Evolutionary conservation across 2,329 filamentous ascomycete species (phyloP).

Genomic region (Penicillium sp.): DNA sequence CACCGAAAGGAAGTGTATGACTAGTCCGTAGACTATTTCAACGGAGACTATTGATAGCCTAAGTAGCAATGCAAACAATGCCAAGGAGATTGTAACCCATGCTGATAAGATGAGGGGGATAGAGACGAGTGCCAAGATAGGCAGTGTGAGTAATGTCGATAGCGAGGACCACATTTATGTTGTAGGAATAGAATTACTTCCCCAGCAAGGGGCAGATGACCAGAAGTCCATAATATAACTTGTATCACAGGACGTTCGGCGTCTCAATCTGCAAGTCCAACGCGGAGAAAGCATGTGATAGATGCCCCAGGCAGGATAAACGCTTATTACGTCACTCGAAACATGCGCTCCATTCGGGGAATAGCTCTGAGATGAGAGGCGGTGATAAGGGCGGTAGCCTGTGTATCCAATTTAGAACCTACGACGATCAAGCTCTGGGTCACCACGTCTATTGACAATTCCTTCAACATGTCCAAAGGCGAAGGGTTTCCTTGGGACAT

Average conservation of each 20-base stretch:
- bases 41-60: constrained; percentile 63
- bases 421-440: too few species aligned
- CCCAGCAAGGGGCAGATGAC: neutral
- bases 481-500: constrained; percentile 59
- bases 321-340: constrained; percentile 7
- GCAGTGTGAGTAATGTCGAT: constrained; percentile 52
- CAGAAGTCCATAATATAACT: neutral
- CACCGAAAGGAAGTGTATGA: constrained; percentile 55
- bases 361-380: neutral
- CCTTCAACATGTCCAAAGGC: neutral
- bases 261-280: neutral
- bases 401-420: neutral
- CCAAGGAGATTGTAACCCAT: constrained; percentile 61
- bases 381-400: neutral
- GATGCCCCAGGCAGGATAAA: constrained; percentile 14
- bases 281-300: constrained; percentile 12
- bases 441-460: neutral
- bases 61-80: constrained; percentile 61
- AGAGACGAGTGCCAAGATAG: constrained; percentile 62
- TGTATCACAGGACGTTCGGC: neutral
- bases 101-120: constrained; percentile 64
- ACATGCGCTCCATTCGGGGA: too few species aligned
- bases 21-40: constrained; percentile 59
- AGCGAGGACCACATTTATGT: constrained; percentile 30
- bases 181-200: constrained; percentile 10